Evolutionary conservation across 345 rosid genomes (phyloP), one percentile per base, ranked within the genome.

Genomic region (Hibiscus mutabilis): DNA sequence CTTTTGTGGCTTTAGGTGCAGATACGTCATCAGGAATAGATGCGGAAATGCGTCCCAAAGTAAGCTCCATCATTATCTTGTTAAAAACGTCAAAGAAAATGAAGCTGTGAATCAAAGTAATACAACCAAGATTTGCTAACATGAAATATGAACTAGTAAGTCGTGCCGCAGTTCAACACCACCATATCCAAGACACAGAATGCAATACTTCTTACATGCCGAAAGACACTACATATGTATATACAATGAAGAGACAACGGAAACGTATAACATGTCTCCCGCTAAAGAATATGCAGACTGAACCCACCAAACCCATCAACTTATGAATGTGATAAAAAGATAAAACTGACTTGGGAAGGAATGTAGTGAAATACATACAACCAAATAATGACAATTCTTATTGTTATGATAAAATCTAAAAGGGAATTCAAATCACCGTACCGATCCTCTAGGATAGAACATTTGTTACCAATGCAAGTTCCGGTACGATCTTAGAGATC

Each of bases 41-140:
- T 94, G 96, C 16, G 97, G 95, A 78, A 88, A 91, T 16, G 98
- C 2, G 97, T 89, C 35, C 97, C 97, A 66, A 91, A 93, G 82
- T 93, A 93, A 66, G 98, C 96, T 75, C 98, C 98, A 77, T 94
- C 98, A 51, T 91, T 83, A 80, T 94, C 98, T 94, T 78, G 70
- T 70, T 22, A 2, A 44, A 40, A 6, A 51, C 19, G 85, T 88
- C 65, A 87, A 86, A 40, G 84, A 78, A 77, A 77, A 62, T 58
- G 35, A 40, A 31, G 18, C 2, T 59, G 33, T n/a, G 25, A 8
- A 52, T 65, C 15, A 53, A 52, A 73, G 59, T 5, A 47, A 70
- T 16, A 6, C 49, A 22, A 44, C 13, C 11, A 15, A 6, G 3
- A 22, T 37, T 40, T 2, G 13, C 33, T 24, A 14, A 6, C 53